Evolutionary conservation across 371 early-diverging fungal genomes (phyloP), one percentile per base, ranked within the genome.

Genomic region (Gilbertella persicaria): DNA sequence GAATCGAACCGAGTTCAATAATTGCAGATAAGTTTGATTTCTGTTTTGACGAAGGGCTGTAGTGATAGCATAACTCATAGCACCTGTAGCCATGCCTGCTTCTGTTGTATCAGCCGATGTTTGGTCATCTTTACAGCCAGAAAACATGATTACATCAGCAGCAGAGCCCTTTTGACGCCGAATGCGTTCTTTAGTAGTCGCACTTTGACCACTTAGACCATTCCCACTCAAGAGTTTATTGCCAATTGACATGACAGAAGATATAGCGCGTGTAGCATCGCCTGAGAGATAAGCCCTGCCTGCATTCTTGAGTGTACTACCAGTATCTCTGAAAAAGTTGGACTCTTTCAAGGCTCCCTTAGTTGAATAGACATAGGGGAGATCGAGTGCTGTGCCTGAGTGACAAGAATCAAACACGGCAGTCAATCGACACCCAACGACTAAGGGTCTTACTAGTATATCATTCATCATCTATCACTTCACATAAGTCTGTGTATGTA

Each of bases 51-150:
- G 69, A 56, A 95, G 62, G 6, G 64, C 71, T 62, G 72, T 76
- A 1, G 71, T 85, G n/a, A 95, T 83, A 0, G 95, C 92, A 53
- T 83, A 85, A 8, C 87, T 86, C 92, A 96, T 90, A 16, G 97
- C 97, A 26, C 97, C 91, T 0, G 90, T 89, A 52, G 82, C 82
- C 20, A 71, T 64, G 3, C 80, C 81, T 30, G 75, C 73, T 54
- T 78, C 79, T n/a, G 66, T 60, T 16, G 93, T 79, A 69, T 97
- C 96, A 0, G 96, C 94, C 3, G 88, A 88, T 0, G 95, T 94
- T 67, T 96, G 95, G 46, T 74, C 73, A 57, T 97, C 97, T 64
- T 91, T 91, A 71, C 95, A 85, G 56, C 92, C 96, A 26, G 88
- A 85, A 53, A 95, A 91, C 90, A 90, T 88, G 50, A 91, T 82